Evolutionary conservation across 1,284 basidiomycete genomes (phyloP).

Genomic region (Rhodotorula mucilaginosa): DNA sequence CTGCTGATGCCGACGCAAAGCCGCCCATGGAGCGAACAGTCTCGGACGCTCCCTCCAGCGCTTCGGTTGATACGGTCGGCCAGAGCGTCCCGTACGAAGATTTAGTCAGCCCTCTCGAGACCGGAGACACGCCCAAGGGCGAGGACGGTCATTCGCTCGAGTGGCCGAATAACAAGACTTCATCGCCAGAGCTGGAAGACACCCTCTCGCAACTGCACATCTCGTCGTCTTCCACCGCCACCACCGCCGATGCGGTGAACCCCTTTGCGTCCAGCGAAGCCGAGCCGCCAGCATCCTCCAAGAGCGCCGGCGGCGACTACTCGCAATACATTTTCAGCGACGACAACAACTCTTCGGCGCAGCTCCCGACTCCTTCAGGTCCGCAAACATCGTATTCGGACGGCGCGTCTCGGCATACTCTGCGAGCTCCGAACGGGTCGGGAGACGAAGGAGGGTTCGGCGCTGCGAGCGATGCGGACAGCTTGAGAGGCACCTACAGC

Average conservation of each 20-base stretch:
- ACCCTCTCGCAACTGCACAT: constrained; percentile 15
- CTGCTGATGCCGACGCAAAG: not conserved
- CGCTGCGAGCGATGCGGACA: constrained; percentile 29
- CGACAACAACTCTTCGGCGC: not conserved
- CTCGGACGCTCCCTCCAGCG: constrained; percentile 18
- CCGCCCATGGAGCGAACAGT: constrained; percentile 8
- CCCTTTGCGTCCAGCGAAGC: not conserved
- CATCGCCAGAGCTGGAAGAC: constrained; percentile 10
- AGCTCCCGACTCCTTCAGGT: not conserved
- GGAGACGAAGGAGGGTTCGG: constrained; percentile 22
- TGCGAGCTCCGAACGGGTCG: constrained; percentile 27
- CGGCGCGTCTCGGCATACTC: constrained; percentile 4
- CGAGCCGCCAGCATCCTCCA: not conserved
- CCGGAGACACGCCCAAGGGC: constrained; percentile 11
- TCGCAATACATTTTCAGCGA: constrained; percentile 32
- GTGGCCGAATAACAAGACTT: constrained; percentile 23
- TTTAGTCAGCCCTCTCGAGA: constrained; percentile 37
- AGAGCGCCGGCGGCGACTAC: not conserved
- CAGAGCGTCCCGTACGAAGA: constrained; percentile 17
- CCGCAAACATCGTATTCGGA: not conserved
- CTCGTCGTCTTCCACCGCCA: not conserved
- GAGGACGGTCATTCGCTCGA: not conserved
- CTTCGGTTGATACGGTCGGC: constrained; percentile 7
- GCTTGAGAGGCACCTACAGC: constrained; percentile 33
- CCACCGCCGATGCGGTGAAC: not conserved